Percentiles rank a stretch among this genome's conserved stretches.
Conservation (phyloP, 2,329 filamentous ascomycete genomes). For the Graphilbum sp. region DNA sequence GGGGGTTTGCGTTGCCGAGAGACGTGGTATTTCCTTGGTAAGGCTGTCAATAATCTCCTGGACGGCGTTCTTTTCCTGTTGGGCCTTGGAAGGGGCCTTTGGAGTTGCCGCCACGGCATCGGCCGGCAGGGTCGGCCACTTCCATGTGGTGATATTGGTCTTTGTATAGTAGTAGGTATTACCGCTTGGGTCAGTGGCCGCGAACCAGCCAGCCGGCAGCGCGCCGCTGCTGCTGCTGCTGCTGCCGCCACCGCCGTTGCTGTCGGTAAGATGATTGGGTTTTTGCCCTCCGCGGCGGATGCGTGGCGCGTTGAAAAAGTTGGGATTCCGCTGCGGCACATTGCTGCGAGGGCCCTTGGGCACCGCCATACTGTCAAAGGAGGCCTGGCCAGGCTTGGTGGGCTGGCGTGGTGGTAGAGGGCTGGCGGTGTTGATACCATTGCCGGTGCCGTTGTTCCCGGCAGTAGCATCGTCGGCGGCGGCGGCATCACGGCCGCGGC, state of each 20-base stretch:
- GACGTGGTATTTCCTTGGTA: slow-evolving; percentile 47
- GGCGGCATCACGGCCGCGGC: slow-evolving; percentile 44
- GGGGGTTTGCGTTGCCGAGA: slow-evolving; percentile 45
- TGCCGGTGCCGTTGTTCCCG: slow-evolving; percentile 17
- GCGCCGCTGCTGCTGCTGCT: slow-evolving; percentile 21
- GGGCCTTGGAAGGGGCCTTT: slow-evolving; percentile 47
- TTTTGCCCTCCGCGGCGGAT: slow-evolving; percentile 19
- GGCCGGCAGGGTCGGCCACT: slow-evolving; percentile 54
- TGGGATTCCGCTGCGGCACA: slow-evolving; percentile 34
- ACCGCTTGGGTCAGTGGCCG: slow-evolving; percentile 53
- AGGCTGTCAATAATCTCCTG: slow-evolving; percentile 79
- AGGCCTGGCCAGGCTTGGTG: too few species aligned
- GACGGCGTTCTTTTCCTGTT: slow-evolving; percentile 52
- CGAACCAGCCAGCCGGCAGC: slow-evolving; percentile 79
- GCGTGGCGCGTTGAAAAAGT: slow-evolving; percentile 37
- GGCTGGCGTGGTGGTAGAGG: too few species aligned
- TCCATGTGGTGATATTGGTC: slow-evolving; percentile 66
- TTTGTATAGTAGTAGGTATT: slow-evolving; percentile 76
- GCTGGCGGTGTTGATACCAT: too few species aligned
- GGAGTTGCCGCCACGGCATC: slow-evolving; percentile 41
- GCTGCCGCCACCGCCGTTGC: neutral
- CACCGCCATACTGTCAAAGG: slow-evolving; percentile 31
- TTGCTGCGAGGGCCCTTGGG: slow-evolving; percentile 45
- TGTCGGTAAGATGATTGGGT: neutral
- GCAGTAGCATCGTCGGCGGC: slow-evolving; percentile 17